Evolutionary conservation across 805 yeast genomes (phyloP), one percentile per base, ranked within the genome.

Genomic region (Saccharomyces kudriavzevii): DNA sequence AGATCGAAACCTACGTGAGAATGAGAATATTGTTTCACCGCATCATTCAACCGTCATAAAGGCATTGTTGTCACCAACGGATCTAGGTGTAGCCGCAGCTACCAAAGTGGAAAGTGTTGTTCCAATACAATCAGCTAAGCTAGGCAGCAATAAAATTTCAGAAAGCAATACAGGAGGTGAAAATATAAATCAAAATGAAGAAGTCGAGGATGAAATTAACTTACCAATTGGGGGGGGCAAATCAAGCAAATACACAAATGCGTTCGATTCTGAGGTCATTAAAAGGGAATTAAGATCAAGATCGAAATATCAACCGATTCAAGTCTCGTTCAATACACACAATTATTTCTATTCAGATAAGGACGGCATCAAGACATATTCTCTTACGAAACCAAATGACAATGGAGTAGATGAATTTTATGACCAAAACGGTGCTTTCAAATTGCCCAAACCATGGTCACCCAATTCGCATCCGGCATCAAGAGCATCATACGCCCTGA

Each of bases 381-480:
- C 24, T 29, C 51, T 26, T 40, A 47, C 48, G 28, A 52, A 40
- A 13, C 45, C n/a, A 22, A 49, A 49, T 25, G 24, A 31, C 20
- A 24, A 31, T 25, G 46, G n/a, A 14, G 40, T n/a, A n/a, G 22
- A 31, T 17, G 43, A 35, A 6, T 35, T 35, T 17, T 35, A 35
- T 17, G 24, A 35, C 43, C 43, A 20, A 20, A 35, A 17, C 22
- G 43, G 17, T 17, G 43, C 43, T 35, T 35, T 35, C 43, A 35
- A 35, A 1, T 69, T 84, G 30, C 89, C 89, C 1, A 70, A 72
- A 2, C 87, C 88, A 0, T 83, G 88, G 88, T 77, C 80, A 5
- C 53, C 72, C 5, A 61, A 68, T 5, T 78, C 83, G 3, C 62
- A 70, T 11, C 87, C 89, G 2, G 73, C 70, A 20, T 81, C 78